These are phyloP conservation scores for Adansonia grandidieri DNA, from an alignment of 441 rosid genomes.

Conservation along the genomic window DNA sequence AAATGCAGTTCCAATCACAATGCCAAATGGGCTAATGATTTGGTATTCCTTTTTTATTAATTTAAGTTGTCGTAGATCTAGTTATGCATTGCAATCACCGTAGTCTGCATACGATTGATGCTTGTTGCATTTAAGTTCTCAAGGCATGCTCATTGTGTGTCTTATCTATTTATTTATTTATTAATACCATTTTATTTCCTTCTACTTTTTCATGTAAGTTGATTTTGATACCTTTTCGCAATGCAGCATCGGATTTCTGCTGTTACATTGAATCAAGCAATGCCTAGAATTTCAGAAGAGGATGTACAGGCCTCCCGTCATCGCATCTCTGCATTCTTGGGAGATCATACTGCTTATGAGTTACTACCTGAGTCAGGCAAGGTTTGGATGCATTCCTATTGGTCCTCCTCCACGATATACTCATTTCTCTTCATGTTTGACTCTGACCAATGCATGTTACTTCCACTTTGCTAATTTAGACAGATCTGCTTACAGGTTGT, in stretches of 20 bases:
- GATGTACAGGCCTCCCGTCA: slow-evolving; percentile 64
- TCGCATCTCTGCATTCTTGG: slow-evolving; percentile 59
- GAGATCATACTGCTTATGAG: slow-evolving; percentile 71
- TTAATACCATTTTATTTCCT: neutral
- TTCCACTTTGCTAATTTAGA: slow-evolving; percentile 24
- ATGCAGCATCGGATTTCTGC: slow-evolving; percentile 24
- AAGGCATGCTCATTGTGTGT: neutral
- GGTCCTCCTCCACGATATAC: neutral
- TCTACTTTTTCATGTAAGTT: neutral
- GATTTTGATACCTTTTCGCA: slow-evolving; percentile 11
- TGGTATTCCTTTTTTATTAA: neutral
- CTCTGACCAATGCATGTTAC: neutral
- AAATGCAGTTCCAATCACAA: neutral
- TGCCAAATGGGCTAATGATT: slow-evolving; percentile 6
- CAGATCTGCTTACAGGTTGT: slow-evolving; percentile 49
- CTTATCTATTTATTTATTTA: neutral
- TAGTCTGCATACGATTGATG: neutral
- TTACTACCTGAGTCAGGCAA: slow-evolving; percentile 85
- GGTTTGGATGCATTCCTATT: slow-evolving; percentile 53
- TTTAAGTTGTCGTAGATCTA: neutral
- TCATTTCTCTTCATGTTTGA: neutral
- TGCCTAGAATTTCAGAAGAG: slow-evolving; percentile 57
- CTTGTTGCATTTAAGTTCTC: slow-evolving; percentile 1
- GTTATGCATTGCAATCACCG: neutral
- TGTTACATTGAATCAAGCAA: slow-evolving; percentile 35